These are phyloP conservation scores for Terana coerulea DNA, from an alignment of 768 basidiomycete genomes.

Conservation along the genomic window DNA sequence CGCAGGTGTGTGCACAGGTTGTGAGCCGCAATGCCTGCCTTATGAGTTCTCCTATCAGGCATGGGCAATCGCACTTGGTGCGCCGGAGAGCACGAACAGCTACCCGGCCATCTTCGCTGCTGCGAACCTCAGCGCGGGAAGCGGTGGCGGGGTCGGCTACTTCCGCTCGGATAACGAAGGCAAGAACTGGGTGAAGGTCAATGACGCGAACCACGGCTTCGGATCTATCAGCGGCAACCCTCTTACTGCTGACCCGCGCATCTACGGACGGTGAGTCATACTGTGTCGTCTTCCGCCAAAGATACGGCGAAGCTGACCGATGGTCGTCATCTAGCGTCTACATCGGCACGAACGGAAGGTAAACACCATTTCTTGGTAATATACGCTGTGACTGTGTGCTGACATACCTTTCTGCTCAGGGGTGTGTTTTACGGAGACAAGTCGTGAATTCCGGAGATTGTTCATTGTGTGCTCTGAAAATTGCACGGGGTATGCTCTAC, in stretches of 20 bases:
- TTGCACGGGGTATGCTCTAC: too few species aligned
- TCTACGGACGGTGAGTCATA: slow-evolving; percentile 48
- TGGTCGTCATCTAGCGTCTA: slow-evolving; percentile 41
- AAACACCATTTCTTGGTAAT: background rate
- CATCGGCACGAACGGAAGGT: slow-evolving; percentile 56
- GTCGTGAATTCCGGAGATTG: too few species aligned
- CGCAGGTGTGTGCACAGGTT: slow-evolving; percentile 3
- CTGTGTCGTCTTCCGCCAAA: too few species aligned
- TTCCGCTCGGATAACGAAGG: slow-evolving; percentile 57
- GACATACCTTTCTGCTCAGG: background rate
- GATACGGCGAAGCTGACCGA: background rate
- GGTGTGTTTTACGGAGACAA: slow-evolving; percentile 11
- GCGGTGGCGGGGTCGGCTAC: slow-evolving; percentile 39
- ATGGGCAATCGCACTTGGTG: slow-evolving; percentile 58
- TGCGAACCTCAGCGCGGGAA: slow-evolving; percentile 34
- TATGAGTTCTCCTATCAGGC: slow-evolving; percentile 28
- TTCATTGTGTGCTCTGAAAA: too few species aligned
- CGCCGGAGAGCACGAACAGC: slow-evolving; percentile 40
- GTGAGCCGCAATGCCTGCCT: background rate
- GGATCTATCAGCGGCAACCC: slow-evolving; percentile 44
- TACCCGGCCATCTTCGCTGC: slow-evolving; percentile 56
- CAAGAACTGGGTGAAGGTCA: slow-evolving; percentile 55
- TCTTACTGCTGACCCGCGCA: slow-evolving; percentile 48
- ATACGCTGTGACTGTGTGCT: background rate
- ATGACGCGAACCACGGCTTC: slow-evolving; percentile 55